phyloP scores from a whole-genome alignment of 345 rosid species.

The Salix exigua region DNA sequence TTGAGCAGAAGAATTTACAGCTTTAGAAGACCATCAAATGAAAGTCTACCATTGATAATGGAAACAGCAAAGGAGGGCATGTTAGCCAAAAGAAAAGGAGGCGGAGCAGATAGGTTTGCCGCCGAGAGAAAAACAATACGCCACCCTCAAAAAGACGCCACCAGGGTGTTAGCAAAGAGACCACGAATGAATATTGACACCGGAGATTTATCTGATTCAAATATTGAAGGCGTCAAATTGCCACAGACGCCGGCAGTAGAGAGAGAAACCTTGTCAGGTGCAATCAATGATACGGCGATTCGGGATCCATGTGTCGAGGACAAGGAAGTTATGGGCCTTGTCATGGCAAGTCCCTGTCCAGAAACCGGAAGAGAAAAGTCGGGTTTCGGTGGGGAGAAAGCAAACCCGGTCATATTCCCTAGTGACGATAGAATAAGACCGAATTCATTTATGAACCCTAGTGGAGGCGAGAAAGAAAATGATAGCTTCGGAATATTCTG shows the following conservation, averaged over 20 bases:
- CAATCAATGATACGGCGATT: background rate
- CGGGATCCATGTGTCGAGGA: conserved; percentile 4
- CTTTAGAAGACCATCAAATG: conserved; percentile 22
- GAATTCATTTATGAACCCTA: conserved; percentile 6
- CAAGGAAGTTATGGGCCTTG: conserved; percentile 12
- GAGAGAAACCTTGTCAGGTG: conserved; percentile 16
- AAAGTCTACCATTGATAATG: background rate
- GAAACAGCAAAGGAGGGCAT: conserved; percentile 11
- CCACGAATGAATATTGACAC: background rate
- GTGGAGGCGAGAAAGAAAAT: conserved; percentile 7
- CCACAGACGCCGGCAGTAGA: conserved; percentile 12
- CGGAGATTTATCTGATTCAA: background rate
- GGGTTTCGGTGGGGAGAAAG: conserved; percentile 18
- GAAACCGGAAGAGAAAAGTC: conserved; percentile 18
- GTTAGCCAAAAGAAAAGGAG: conserved; percentile 20
- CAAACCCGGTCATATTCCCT: background rate
- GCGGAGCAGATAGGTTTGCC: conserved; percentile 21
- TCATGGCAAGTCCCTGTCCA: conserved; percentile 7
- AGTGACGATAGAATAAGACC: background rate
- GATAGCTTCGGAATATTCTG: conserved; percentile 15
- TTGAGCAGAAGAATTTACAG: conserved; percentile 45
- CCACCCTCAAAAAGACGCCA: background rate
- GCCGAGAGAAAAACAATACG: conserved; percentile 21
- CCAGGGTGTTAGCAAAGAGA: background rate
- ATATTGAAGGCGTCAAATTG: background rate